Evolutionary conservation across 2,329 filamentous ascomycete genomes (phyloP), one percentile per base, ranked within the genome.

Genomic region (Aspergillus pseudoviridinutans): DNA sequence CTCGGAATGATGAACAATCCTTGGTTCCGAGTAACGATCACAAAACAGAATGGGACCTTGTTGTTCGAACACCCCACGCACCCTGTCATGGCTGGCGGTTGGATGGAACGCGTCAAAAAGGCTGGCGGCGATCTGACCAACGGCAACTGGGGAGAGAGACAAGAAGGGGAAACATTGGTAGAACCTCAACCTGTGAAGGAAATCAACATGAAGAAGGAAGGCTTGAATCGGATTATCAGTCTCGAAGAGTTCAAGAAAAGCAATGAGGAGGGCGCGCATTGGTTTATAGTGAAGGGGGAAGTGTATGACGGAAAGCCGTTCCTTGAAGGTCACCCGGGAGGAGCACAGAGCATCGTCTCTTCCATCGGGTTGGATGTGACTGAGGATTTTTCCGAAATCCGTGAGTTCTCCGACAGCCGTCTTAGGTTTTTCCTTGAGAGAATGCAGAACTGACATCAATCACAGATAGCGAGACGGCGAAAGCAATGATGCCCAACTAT

Each of bases 1-100:
- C 78, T 96, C 42, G 92, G 92, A 0, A 97, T 97, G 92, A 96
- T 97, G 92, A 96, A 96, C 75, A 96, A 96, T 66, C 90, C 91
- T 0, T 97, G 92, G 92, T 97, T 89, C 72, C 83, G 92, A 4
- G 83, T 97, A 1, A 84, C 87, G 1, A 89, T 97, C 55, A 84
- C 85, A 53, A 87, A 86, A 56, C 87, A 92, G 58, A 80, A 79
- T 0, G 79, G 84, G 17, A 74, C 69, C 7, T 75, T 96, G 46
- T 81, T 84, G 5, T 97, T 97, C 64, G 92, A 96, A 71, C 92
- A 97, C 66, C 92, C 92, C 0, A 95, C 91, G 2, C 88, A 92
- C 61, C 90, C 92, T 6, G 87, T 87, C 0, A 87, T 87, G 62
- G 82, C 88, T 0, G 90, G 90, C 14, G 92, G 92, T 0, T 97